Evolutionary conservation across 208 protist species (phyloP), one percentile per base, ranked within the genome.

Genomic region (Trypanosomatidae sp.): DNA sequence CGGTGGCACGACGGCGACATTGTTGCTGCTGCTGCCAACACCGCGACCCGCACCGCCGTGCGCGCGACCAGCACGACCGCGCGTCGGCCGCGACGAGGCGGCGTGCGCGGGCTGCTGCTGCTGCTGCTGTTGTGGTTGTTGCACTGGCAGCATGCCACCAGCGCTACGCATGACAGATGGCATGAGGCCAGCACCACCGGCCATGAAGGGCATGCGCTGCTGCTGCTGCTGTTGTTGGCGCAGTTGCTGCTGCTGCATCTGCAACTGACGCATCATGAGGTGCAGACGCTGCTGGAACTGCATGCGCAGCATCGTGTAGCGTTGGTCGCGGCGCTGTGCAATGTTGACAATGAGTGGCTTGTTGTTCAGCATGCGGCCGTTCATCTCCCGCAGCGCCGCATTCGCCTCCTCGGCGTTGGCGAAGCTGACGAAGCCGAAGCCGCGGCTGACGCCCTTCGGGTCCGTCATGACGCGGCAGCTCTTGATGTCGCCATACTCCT

Each of bases 351-450:
- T 98, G 37, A 99, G 76, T 19, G 97, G 96, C 66, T 98, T 98
- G 44, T 65, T 74, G 49, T 98, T 82, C 32, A 98, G 79, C 79
- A 88, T 88, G 43, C 94, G 86, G 41, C 95, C 95, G 64, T 98
- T 97, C 96, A 98, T 98, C 73, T 98, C 96, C 4, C 88, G 84
- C 24, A 99, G 81, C 23, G 97, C 97, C 42, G 94, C 85, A 52
- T 90, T 92, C 8, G 98, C 97, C 62, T 98, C 93, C 58, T 99
- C 97, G 21, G 92, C 77, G 39, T 84, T 94, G 56, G 97, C 88
- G 68, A 98, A 99, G 59, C 98, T 97, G 13, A 99, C 97, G 52
- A 98, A 99, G 43, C 97, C 98, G 60, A 98, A 99, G 48, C 98
- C 97, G 49, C 84, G 84, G 56, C 87, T 97, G 20, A 83, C 85